These are phyloP conservation scores for Amphirosellinia nigrospora DNA, from an alignment of 495 filamentous ascomycete species.

Conservation along the genomic window DNA sequence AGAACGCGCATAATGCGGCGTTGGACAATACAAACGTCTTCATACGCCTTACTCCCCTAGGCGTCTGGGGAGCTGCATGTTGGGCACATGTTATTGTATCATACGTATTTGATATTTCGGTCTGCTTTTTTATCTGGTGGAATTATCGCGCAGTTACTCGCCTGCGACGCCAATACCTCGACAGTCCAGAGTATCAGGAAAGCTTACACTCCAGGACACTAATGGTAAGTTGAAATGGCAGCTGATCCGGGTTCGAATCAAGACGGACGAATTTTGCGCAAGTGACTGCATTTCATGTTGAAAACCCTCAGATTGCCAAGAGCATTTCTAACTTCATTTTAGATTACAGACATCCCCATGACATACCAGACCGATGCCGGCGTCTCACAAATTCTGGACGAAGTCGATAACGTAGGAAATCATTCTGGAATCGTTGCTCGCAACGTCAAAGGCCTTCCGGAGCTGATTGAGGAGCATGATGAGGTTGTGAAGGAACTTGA, in stretches of 20 bases:
- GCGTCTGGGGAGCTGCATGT: constrained; percentile 55
- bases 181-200: constrained; percentile 75
- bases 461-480: constrained; percentile 76
- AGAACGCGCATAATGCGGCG: constrained; percentile 61
- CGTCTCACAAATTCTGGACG: constrained; percentile 66
- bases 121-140: constrained; percentile 74
- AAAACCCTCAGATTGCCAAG: background rate
- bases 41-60: constrained; percentile 50
- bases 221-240: constrained; percentile 56
- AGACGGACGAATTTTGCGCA: background rate
- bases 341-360: constrained; percentile 68
- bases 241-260: background rate
- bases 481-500: constrained; percentile 72
- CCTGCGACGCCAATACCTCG: constrained; percentile 71
- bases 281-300: background rate
- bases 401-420: constrained; percentile 64
- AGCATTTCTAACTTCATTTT: constrained; percentile 47
- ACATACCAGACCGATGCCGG: constrained; percentile 72
- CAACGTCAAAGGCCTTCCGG: constrained; percentile 77
- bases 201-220: constrained; percentile 79
- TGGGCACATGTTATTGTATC: constrained; percentile 81
- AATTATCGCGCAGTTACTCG: constrained; percentile 70
- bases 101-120: constrained; percentile 70
- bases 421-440: constrained; percentile 73
- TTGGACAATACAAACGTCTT: constrained; percentile 46